Evolutionary conservation across 2,329 filamentous ascomycete species (phyloP).

Genomic region (Exserohilum turcica): DNA sequence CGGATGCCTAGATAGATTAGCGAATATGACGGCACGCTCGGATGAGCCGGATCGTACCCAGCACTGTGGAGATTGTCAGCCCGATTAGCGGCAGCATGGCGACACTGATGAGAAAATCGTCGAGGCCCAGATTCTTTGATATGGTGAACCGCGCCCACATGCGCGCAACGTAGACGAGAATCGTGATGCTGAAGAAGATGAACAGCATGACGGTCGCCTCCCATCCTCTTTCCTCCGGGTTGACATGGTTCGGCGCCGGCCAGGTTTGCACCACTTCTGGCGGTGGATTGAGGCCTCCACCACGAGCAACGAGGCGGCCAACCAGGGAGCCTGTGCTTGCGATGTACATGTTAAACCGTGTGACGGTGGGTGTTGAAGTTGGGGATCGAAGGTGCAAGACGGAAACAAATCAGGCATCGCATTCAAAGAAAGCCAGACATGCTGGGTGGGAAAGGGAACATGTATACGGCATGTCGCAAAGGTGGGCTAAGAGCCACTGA

Average conservation of each 20-base stretch:
- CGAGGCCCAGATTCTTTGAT: slow-evolving; percentile 53
- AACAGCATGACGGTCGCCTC: slow-evolving; percentile 51
- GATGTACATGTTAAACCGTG: slow-evolving; percentile 11
- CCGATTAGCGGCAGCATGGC: slow-evolving; percentile 49
- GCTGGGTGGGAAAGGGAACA: slow-evolving; percentile 3
- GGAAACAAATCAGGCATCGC: background rate
- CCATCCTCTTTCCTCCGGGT: slow-evolving; percentile 54
- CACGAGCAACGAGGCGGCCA: slow-evolving; percentile 25
- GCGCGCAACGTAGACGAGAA: slow-evolving; percentile 51
- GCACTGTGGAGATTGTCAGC: slow-evolving; percentile 33
- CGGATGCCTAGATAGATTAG: slow-evolving; percentile 31
- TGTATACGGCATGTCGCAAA: slow-evolving; percentile 17
- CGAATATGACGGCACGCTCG: background rate
- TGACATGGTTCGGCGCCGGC: slow-evolving; percentile 55
- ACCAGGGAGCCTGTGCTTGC: slow-evolving; percentile 4
- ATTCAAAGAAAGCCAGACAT: background rate
- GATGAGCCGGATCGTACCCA: slow-evolving; percentile 26
- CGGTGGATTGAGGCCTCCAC: slow-evolving; percentile 47
- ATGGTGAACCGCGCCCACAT: slow-evolving; percentile 55
- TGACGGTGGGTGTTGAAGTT: background rate
- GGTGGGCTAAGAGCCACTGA: slow-evolving; percentile 5
- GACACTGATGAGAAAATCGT: slow-evolving; percentile 54
- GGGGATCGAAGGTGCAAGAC: background rate
- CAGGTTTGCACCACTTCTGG: slow-evolving; percentile 50
- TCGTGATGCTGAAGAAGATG: slow-evolving; percentile 48